Conservation (phyloP, 73 alveolate species). For the Paramecium sonneborni region DNA sequence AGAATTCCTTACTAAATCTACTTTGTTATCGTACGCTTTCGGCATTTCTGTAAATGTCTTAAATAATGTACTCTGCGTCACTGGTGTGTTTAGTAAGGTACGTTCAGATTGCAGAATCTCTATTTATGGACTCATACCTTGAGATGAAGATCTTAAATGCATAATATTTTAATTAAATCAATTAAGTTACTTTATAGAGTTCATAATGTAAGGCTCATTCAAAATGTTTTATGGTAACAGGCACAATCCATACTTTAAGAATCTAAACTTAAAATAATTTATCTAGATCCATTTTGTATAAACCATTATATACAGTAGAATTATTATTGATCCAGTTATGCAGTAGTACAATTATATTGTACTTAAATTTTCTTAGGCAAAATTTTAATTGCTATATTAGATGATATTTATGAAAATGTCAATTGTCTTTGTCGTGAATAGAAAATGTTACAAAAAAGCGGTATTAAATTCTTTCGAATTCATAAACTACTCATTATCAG, state of each 20-base stretch:
- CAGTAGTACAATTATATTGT: neutral
- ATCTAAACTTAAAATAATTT: neutral
- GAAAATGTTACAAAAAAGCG: constrained; percentile 6
- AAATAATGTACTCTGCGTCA: neutral
- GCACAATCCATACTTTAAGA: neutral
- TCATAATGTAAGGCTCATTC: neutral
- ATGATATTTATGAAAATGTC: neutral
- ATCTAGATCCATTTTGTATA: neutral
- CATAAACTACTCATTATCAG: neutral
- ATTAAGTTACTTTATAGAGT: neutral
- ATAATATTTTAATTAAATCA: neutral
- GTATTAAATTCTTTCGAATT: neutral
- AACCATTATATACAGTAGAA: neutral
- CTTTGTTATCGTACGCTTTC: neutral
- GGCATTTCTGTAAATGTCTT: neutral
- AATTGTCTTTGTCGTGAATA: neutral
- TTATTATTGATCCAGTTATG: neutral
- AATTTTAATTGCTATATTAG: neutral
- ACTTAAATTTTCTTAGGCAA: neutral
- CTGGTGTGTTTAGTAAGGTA: neutral
- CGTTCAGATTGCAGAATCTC: neutral
- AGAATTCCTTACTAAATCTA: neutral
- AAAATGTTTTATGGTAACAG: neutral
- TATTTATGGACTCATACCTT: neutral
- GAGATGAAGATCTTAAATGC: neutral